phyloP scores from a whole-genome alignment of 2,329 filamentous ascomycete genomes.

The Aspergillus fumigatus region DNA sequence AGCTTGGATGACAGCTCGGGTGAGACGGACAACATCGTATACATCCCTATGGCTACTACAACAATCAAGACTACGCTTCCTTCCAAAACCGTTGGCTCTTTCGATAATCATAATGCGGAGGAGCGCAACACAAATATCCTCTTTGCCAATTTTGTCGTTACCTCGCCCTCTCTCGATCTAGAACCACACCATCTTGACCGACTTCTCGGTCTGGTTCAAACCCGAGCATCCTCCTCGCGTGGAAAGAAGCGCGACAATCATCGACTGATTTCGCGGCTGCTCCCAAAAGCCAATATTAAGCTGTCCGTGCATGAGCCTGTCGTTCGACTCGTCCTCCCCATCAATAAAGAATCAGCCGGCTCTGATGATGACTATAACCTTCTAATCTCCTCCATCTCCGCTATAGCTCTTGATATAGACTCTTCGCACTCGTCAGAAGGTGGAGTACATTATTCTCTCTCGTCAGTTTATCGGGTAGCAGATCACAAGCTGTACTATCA shows the following conservation, averaged over 20 bases:
- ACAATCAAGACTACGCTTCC: conserved; percentile 90
- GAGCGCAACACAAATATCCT: conserved; percentile 94
- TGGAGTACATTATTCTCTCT: conserved; percentile 80
- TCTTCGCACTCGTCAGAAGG: conserved; percentile 87
- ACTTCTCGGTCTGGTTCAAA: conserved; percentile 69
- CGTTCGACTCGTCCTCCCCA: conserved; percentile 78
- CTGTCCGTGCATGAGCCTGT: conserved; percentile 97
- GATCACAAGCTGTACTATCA: conserved; percentile 94
- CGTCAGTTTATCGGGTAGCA: conserved; percentile 75
- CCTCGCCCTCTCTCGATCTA: conserved; percentile 88
- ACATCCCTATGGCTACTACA: conserved; percentile 95
- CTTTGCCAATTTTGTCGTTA: conserved; percentile 93
- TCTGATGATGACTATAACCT: conserved; percentile 84
- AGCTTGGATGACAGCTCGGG: conserved; percentile 87
- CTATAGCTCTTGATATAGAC: conserved; percentile 86
- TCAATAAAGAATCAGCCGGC: conserved; percentile 55
- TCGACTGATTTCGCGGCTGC: conserved; percentile 76
- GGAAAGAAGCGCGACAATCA: conserved; percentile 48
- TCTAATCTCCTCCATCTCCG: conserved; percentile 91
- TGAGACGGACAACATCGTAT: conserved; percentile 79
- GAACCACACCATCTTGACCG: conserved; percentile 88
- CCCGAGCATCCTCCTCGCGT: conserved; percentile 42
- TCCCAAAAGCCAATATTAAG: conserved; percentile 92
- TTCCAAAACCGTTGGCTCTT: conserved; percentile 84
- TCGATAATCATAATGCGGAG: conserved; percentile 63